Evolutionary conservation across 1,284 basidiomycete species (phyloP).

Genomic region (Lentinula novae-zelandiae): DNA sequence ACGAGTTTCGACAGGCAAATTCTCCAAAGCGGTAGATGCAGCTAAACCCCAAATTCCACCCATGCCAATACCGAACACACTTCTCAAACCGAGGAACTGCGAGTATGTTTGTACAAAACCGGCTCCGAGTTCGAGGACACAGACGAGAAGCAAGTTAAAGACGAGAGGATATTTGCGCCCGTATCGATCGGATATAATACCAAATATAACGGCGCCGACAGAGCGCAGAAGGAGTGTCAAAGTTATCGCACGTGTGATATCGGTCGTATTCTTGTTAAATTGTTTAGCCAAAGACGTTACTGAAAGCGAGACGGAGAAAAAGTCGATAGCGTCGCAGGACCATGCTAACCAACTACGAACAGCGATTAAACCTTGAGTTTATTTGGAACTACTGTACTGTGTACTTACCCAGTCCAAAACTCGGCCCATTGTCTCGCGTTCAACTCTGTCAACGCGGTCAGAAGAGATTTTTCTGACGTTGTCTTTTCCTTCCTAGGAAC

Average conservation of each 20-base stretch:
- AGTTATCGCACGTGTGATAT: slow-evolving; percentile 81
- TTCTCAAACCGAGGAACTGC: slow-evolving; percentile 18
- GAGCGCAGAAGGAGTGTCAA: slow-evolving; percentile 91
- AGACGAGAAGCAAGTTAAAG: slow-evolving; percentile 16
- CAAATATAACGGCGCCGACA: slow-evolving; percentile 55
- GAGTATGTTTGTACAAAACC: slow-evolving; percentile 19
- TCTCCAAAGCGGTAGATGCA: slow-evolving; percentile 23
- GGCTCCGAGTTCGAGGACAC: slow-evolving; percentile 17
- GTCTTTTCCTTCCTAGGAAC: slow-evolving; percentile 11
- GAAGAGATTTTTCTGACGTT: slow-evolving; percentile 26
- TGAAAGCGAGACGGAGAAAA: slow-evolving; percentile 80
- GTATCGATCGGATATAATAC: slow-evolving; percentile 16
- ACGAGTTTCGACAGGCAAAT: slow-evolving; percentile 16
- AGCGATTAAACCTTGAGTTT: slow-evolving; percentile 1
- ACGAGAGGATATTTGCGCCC: slow-evolving; percentile 21
- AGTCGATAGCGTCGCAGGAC: slow-evolving; percentile 79
- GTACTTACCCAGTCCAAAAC: slow-evolving; percentile 56
- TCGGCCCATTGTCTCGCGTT: slow-evolving; percentile 50
- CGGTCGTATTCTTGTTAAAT: slow-evolving; percentile 43
- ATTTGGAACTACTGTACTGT: background rate
- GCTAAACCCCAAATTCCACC: slow-evolving; percentile 16
- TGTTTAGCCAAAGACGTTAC: slow-evolving; percentile 51
- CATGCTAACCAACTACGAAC: slow-evolving; percentile 66
- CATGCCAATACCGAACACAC: slow-evolving; percentile 18
- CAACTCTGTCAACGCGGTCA: slow-evolving; percentile 34